A percentile compares a stretch with the other conserved stretches of the same genome.
Conservation (phyloP, 2,329 filamentous ascomycete species). For the Didymella lethalis region DNA sequence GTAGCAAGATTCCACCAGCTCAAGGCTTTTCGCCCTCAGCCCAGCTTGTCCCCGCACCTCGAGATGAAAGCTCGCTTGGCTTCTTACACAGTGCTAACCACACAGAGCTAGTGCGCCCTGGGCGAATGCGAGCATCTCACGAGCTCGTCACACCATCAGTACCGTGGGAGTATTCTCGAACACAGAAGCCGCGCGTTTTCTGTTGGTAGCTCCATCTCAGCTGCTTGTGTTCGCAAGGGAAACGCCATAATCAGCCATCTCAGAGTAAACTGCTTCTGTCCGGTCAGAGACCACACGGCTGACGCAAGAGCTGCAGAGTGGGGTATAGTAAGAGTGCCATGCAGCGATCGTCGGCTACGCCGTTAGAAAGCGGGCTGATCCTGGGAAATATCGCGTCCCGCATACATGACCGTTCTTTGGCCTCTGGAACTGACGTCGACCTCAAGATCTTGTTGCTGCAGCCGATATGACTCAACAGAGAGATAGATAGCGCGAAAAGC, state of each 20-base stretch:
- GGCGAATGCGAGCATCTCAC: not conserved
- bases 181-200: not conserved
- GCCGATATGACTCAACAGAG: too few species aligned
- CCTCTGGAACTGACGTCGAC: not conserved
- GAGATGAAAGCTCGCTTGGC: conserved; percentile 12
- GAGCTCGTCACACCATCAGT: conserved; percentile 4
- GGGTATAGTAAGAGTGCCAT: not conserved
- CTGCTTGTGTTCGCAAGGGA: not conserved
- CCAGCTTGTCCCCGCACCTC: conserved; percentile 8
- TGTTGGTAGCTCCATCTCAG: not conserved
- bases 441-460: not conserved
- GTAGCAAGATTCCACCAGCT: not conserved
- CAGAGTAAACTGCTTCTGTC: not conserved
- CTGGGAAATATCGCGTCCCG: not conserved
- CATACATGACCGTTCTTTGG: not conserved
- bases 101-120: not conserved
- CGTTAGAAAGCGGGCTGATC: not conserved
- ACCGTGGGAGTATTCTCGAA: not conserved
- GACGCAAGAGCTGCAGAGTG: not conserved
- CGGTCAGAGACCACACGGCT: not conserved
- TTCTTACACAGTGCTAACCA: conserved; percentile 4
- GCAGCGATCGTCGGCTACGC: not conserved
- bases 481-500: too few species aligned
- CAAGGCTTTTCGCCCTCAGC: conserved; percentile 1
- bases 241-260: not conserved